phyloP scores from a whole-genome alignment of 129 eudicot species.

The Chrysanthemum makinoi region DNA sequence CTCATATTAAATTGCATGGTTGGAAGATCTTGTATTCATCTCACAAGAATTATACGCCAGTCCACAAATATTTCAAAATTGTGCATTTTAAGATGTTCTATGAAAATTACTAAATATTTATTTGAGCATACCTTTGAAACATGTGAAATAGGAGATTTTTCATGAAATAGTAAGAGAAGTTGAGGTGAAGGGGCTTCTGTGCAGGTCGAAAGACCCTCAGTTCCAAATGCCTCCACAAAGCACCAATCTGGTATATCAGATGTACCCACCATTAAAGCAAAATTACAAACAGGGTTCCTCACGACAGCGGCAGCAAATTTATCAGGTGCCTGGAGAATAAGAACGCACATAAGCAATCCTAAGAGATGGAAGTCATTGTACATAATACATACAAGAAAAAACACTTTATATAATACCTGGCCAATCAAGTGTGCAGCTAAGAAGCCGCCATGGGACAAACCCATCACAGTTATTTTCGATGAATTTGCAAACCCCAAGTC shows the following conservation, averaged over 20 bases:
- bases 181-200: slow-evolving; percentile 75
- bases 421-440: slow-evolving; percentile 91
- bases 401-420: slow-evolving; percentile 49
- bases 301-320: slow-evolving; percentile 77
- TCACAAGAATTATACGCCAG: background rate
- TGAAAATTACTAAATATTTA: background rate
- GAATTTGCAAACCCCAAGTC: slow-evolving; percentile 77
- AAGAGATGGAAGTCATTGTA: background rate
- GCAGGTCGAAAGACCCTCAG: slow-evolving; percentile 47
- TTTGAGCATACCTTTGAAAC: slow-evolving; percentile 56
- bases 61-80: too few species aligned
- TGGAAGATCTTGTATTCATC: background rate
- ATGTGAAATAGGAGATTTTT: slow-evolving; percentile 86
- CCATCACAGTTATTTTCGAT: slow-evolving; percentile 71
- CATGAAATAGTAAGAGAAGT: slow-evolving; percentile 45
- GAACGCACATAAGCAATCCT: background rate
- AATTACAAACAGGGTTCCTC: slow-evolving; percentile 94
- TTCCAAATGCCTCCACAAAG: slow-evolving; percentile 79
- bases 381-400: background rate
- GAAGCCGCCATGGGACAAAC: slow-evolving; percentile 98
- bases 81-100: background rate
- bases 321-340: slow-evolving; percentile 69
- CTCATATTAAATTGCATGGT: background rate
- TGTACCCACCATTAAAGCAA: slow-evolving; percentile 85
- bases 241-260: slow-evolving; percentile 98